These are phyloP conservation scores for Quercus phellos DNA, from an alignment of 331 rosid species.

Conservation along the genomic window DNA sequence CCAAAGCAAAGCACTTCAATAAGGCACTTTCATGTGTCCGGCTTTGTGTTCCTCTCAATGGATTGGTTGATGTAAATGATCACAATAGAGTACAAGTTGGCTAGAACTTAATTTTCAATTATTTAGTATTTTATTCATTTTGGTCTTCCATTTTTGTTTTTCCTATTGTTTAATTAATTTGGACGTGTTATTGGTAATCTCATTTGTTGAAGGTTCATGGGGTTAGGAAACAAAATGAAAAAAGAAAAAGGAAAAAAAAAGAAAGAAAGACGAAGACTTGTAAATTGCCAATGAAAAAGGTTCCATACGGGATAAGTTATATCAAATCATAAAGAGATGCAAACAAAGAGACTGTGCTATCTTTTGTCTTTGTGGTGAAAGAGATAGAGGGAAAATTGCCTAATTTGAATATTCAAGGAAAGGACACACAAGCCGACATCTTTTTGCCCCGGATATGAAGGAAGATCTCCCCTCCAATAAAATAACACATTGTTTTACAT, in stretches of 20 bases:
- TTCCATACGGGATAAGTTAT: slow-evolving; percentile 11
- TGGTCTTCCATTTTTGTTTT: neutral
- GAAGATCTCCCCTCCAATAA: slow-evolving; percentile 10
- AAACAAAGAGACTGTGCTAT: slow-evolving; percentile 25
- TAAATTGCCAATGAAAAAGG: neutral
- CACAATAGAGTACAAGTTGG: slow-evolving; percentile 41
- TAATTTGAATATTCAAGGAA: slow-evolving; percentile 27
- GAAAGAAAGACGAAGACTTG: neutral
- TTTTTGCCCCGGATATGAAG: slow-evolving; percentile 1
- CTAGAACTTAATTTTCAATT: neutral
- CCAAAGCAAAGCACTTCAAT: slow-evolving; percentile 74
- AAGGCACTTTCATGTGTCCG: slow-evolving; percentile 62
- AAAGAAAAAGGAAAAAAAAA: neutral
- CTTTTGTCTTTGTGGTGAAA: slow-evolving; percentile 29
- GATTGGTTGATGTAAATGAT: slow-evolving; percentile 47
- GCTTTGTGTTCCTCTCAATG: slow-evolving; percentile 37
- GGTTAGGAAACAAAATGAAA: neutral
- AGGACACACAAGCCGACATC: slow-evolving; percentile 20
- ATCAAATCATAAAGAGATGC: slow-evolving; percentile 26
- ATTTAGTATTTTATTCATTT: neutral
- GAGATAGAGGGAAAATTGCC: slow-evolving; percentile 27
- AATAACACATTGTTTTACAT: too few species aligned
- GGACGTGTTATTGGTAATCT: neutral
- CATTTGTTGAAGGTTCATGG: neutral
- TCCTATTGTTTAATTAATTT: neutral